Percentiles rank a stretch among this genome's conserved stretches.
Conservation (phyloP, 495 filamentous ascomycete genomes). For the Barbatosphaeria neglecta region DNA sequence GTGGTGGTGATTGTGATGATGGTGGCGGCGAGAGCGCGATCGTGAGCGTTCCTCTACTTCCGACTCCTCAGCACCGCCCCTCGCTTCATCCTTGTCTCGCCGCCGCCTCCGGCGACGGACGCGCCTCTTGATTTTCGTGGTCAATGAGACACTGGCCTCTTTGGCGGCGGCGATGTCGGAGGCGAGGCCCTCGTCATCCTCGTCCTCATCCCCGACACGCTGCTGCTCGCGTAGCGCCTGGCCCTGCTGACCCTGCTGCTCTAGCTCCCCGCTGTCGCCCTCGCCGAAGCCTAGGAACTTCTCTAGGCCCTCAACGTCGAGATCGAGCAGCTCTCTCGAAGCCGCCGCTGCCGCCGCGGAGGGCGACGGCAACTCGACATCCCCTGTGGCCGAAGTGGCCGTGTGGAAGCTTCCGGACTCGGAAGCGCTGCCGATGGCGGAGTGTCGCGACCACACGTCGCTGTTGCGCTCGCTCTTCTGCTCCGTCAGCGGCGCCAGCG, state of each 20-base stretch:
- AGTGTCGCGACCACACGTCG: conserved; percentile 31
- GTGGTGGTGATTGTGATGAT: conserved; percentile 18
- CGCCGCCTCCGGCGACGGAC: conserved; percentile 30
- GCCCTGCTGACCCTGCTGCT: background rate
- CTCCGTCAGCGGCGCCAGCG: conserved; percentile 50
- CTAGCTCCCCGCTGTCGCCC: conserved; percentile 24
- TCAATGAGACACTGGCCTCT: conserved; percentile 26
- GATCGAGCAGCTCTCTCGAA: conserved; percentile 27
- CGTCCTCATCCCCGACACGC: conserved; percentile 8
- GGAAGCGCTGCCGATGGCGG: conserved; percentile 11
- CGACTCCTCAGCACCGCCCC: conserved; percentile 2
- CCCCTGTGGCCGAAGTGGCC: conserved; percentile 9
- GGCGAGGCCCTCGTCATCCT: conserved; percentile 19
- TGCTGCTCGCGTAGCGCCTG: conserved; percentile 5
- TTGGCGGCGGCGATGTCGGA: conserved; percentile 31
- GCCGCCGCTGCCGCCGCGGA: conserved; percentile 33
- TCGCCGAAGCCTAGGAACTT: conserved; percentile 22
- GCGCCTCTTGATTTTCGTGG: conserved; percentile 36
- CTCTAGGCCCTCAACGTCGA: conserved; percentile 23
- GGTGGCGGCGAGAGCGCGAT: conserved; percentile 12
- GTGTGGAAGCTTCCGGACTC: conserved; percentile 8
- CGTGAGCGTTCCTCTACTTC: conserved; percentile 5
- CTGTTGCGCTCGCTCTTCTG: conserved; percentile 8
- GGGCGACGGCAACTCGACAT: conserved; percentile 17
- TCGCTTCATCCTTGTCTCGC: conserved; percentile 11